Conservation (phyloP, 169 alveolate genomes). For the Nephromyces sp. region DNA sequence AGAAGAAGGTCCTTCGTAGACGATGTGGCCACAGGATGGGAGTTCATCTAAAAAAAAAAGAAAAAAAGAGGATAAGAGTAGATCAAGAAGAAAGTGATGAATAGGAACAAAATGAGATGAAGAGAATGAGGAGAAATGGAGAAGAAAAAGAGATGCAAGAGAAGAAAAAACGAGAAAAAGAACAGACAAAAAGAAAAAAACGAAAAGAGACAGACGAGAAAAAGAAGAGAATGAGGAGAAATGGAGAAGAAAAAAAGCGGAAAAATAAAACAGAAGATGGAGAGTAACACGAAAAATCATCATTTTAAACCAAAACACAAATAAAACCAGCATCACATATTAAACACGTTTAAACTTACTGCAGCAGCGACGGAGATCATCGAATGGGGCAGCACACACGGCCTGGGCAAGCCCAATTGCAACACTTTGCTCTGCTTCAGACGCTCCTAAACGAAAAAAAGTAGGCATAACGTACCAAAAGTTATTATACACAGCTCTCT, state of each 20-base stretch:
- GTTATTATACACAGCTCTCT: too few relatives aligned
- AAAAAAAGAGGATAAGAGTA: not conserved
- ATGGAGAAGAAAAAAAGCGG: not conserved
- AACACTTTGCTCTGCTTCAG: not conserved
- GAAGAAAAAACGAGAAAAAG: too few relatives aligned
- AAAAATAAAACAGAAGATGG: not conserved
- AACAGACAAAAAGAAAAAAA: too few relatives aligned
- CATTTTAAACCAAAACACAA: not conserved
- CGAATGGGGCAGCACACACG: not conserved
- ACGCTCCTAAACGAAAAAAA: too few relatives aligned
- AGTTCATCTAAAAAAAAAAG: too few relatives aligned
- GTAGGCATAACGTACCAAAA: too few relatives aligned
- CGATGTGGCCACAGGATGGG: too few relatives aligned
- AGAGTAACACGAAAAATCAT: not conserved
- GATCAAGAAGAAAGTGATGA: not conserved
- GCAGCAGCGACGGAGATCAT: not conserved
- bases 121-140: not conserved
- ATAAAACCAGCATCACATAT: not conserved
- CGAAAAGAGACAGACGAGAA: not conserved
- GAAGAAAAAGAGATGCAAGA: not conserved
- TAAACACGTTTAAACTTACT: not conserved
- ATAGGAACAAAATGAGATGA: not conserved
- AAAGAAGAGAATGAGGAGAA: not conserved
- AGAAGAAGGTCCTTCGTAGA: too few relatives aligned
- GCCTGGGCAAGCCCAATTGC: not conserved